Evolutionary conservation across 2,329 filamentous ascomycete species (phyloP), one percentile per base, ranked within the genome.

Genomic region (Bipolaris bicolor): DNA sequence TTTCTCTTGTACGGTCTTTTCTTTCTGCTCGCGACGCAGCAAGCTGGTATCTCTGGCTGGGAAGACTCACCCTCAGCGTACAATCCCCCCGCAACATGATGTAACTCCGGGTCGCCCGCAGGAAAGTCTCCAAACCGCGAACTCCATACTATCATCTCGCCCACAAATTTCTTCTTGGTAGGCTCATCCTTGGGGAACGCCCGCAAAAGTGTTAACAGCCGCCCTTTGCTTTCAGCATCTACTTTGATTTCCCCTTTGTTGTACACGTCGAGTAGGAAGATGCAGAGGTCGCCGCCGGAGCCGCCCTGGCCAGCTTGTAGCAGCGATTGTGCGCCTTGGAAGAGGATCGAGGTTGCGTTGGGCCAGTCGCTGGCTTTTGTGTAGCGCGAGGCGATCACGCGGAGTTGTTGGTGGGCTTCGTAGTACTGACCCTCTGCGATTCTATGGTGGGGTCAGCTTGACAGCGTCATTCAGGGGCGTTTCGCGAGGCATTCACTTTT

Each of bases 321-420:
- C 9, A 99, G 85, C 26, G 93, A 88, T 67, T 90, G 88, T 1
- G 94, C 90, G 61, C 97, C 95, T 64, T 86, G 89, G 76, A 86
- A 89, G 64, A 99, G 85, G 64, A 98, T 90, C 66, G 97, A 91
- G 74, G 92, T 89, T 46, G 96, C 95, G 11, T 92, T 89, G 66
- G 84, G 77, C 85, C 90, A 97, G 83, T 94, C 94, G 60, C 86
- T 82, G 41, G 89, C 84, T 81, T 98, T 98, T 76, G 94, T 88
- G 80, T 99, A 96, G 56, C 96, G 92, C 37, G 92, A 90, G 60
- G 93, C 93, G 67, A 97, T 94, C 52, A 97, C 93, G 62, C 95
- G 92, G 65, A 97, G 91, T 82, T 99, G 95, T 79, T 99, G 95
- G 80, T 98, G 94, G 57, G 95, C 95, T 84, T 99, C 95, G 82